Base-by-base conservation (phyloP, 2,329 filamentous ascomycete genomes). In the Didymella keratinophila region DNA sequence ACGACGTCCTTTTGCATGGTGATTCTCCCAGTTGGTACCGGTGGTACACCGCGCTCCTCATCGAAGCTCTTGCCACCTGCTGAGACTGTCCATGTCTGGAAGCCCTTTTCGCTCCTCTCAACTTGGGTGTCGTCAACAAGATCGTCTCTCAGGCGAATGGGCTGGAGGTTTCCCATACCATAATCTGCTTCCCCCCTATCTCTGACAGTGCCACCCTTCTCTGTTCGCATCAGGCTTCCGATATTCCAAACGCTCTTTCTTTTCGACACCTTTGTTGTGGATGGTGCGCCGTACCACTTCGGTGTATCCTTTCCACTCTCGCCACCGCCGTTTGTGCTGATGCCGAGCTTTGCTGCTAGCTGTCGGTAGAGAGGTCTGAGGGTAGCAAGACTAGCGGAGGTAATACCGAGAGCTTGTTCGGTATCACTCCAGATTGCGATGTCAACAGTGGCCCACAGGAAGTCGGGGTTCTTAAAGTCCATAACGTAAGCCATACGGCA, bases 321-420 rank as follows among this genome's bases (percentile, higher is more conserved):
- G 4, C 63, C 49, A 1, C 62, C 63, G 14, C 46, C 59, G 16
- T 56, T 61, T 14, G 61, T 59, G 20, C 66, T 63, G 46, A 70
- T 55, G 11, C 72, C 72, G 14, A 75, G 18, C 1, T 56, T 61
- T 8, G 58, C n/a, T 7, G 67, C 51, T 10, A 76, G 11, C 42
- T 58, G 45, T 28, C 72, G 72, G 61, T 71, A 76, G 14, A 77
- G 70, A 0, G 75, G 75, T 1, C 75, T 74, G 8, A 77, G 72
- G 30, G 75, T 77, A 23, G 75, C 75, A 27, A 75, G 70, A 56
- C 67, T 71, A 25, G 72, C 74, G 14, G 75, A 74, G 4, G 74
- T 75, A 39, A 77, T 74, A 49, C 70, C 75, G 8, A 77, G 71
- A 28, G 72, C 75, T 66, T 74, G 72, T 53, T 77, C 75, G n/a